phyloP scores from a whole-genome alignment of 164 flowering plant species.

The Tetrastigma voinierianum region DNA sequence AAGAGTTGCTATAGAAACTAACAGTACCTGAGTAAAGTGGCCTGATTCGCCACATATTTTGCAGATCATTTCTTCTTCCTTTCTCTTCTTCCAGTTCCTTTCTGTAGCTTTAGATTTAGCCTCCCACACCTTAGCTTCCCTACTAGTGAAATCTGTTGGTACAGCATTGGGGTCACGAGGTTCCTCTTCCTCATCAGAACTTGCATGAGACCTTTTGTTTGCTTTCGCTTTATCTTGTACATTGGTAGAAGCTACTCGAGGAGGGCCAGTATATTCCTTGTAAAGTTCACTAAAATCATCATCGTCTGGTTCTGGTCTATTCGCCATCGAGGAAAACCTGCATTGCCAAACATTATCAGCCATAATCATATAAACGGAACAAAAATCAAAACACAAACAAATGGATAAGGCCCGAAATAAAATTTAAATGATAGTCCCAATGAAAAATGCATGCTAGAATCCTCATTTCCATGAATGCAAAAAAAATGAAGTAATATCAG shows the following conservation, averaged over 20 bases:
- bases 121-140: constrained; percentile 99
- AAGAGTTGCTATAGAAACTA: not conserved
- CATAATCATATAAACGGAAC: too few relatives aligned
- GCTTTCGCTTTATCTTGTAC: constrained; percentile 39
- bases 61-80: constrained; percentile 99
- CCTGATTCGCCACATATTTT: constrained; percentile 97
- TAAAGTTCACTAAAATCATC: constrained; percentile 94
- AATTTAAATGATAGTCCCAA: too few relatives aligned
- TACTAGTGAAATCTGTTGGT: constrained; percentile 97
- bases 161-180: constrained; percentile 92
- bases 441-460: too few relatives aligned
- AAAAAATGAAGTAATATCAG: too few relatives aligned
- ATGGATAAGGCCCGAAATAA: too few relatives aligned
- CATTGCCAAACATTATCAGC: not conserved
- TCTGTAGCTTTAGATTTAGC: constrained; percentile 99
- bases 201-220: constrained; percentile 58
- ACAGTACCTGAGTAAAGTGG: constrained; percentile 92
- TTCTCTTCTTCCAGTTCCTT: constrained; percentile 98
- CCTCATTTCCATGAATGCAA: too few relatives aligned
- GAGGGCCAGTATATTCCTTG: constrained; percentile 97
- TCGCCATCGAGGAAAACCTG: constrained; percentile 44
- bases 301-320: constrained; percentile 70
- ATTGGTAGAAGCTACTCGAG: constrained; percentile 36
- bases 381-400: too few relatives aligned
- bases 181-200: constrained; percentile 82